phyloP scores from a whole-genome alignment of 2,329 filamentous ascomycete species.

The Aspergillus tanneri region DNA sequence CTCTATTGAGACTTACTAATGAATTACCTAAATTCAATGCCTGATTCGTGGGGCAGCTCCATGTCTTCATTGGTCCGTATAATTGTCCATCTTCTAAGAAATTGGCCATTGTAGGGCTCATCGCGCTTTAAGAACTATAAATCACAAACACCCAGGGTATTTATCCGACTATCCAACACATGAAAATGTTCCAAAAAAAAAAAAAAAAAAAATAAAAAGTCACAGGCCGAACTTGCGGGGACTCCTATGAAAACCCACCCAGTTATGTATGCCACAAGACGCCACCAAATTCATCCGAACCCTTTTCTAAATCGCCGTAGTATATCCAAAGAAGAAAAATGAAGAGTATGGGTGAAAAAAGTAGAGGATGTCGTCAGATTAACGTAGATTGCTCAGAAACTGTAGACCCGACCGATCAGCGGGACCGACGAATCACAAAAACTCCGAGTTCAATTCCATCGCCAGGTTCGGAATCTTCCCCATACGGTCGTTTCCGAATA shows the following conservation, averaged over 20 bases:
- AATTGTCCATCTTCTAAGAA: slow-evolving; percentile 14
- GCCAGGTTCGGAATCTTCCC: slow-evolving; percentile 43
- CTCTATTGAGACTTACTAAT: too few species aligned
- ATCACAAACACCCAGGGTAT: slow-evolving; percentile 32
- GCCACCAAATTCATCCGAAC: slow-evolving; percentile 8
- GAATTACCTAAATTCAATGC: too few species aligned
- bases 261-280: slow-evolving; percentile 12
- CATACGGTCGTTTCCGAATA: slow-evolving; percentile 54
- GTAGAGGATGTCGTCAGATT: neutral
- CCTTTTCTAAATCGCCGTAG: slow-evolving; percentile 11
- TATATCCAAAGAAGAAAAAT: slow-evolving; percentile 14
- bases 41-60: too few species aligned
- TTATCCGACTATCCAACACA: slow-evolving; percentile 24
- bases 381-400: neutral
- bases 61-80: slow-evolving; percentile 10
- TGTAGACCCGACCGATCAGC: slow-evolving; percentile 16
- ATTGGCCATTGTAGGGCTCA: slow-evolving; percentile 10
- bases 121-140: slow-evolving; percentile 17
- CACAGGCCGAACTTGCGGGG: neutral
- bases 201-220: neutral
- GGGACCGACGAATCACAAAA: slow-evolving; percentile 50
- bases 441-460: slow-evolving; percentile 49
- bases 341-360: neutral
- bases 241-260: slow-evolving; percentile 1
- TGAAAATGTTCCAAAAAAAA: neutral